A percentile compares a stretch with the other conserved stretches of the same genome.
Conservation (phyloP, 306 rosid genomes). For the Mimosa pudica region DNA sequence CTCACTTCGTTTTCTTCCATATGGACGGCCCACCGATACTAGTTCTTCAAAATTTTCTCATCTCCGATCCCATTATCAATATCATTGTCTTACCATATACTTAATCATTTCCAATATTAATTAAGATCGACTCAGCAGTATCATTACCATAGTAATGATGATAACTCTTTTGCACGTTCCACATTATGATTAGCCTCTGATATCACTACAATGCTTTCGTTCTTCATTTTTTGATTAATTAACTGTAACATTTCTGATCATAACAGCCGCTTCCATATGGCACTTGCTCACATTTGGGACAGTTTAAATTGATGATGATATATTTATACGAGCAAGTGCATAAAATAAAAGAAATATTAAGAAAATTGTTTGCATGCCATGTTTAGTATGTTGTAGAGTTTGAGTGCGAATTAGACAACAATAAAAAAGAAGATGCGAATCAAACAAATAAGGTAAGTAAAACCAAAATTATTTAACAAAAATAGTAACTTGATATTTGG, state of each 20-base stretch:
- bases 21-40: background rate
- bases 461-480: background rate
- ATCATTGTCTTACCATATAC: background rate
- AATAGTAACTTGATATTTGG: background rate
- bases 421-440: background rate
- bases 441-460: too few species aligned
- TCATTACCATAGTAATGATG: background rate
- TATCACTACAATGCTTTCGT: background rate
- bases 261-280: background rate
- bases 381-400: background rate
- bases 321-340: too few species aligned
- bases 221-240: too few species aligned
- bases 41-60: background rate
- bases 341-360: too few species aligned
- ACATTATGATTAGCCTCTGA: background rate
- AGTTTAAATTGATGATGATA: too few species aligned
- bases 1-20: background rate
- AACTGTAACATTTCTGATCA: too few species aligned
- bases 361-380: background rate
- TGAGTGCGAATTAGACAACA: background rate
- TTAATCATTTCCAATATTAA: background rate
- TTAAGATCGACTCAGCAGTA: background rate
- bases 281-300: background rate
- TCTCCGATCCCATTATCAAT: background rate
- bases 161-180: background rate